A percentile compares a stretch with the other conserved stretches of the same genome.
Conservation (phyloP, 73 alveolate genomes). For the Effrenium voratum region DNA sequence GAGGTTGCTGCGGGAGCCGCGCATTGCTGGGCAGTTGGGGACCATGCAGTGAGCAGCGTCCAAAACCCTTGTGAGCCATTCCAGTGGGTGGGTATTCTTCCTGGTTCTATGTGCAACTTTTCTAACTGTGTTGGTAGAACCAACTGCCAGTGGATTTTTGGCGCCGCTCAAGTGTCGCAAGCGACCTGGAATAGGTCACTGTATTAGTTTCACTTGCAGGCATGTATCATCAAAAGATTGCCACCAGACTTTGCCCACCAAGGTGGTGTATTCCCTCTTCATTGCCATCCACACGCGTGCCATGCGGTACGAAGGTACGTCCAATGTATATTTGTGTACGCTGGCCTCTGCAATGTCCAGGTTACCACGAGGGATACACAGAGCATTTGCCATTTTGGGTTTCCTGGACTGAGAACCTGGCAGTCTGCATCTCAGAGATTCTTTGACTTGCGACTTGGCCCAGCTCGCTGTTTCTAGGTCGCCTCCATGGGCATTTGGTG, state of each 20-base stretch:
- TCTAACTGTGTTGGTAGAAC: no score
- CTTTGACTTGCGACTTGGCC: background rate
- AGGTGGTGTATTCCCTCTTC: constrained; percentile 85
- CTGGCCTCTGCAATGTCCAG: background rate
- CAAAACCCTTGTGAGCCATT: background rate
- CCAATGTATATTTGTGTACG: background rate
- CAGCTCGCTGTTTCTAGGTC: background rate
- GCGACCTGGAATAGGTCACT: no score
- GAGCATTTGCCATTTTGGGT: constrained; percentile 90
- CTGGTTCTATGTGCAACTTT: no score
- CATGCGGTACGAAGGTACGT: constrained; percentile 66
- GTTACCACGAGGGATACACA: constrained; percentile 93
- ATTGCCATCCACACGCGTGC: constrained; percentile 93
- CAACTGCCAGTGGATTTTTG: no score
- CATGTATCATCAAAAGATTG: no score
- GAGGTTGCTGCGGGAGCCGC: constrained; percentile 92
- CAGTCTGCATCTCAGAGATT: constrained; percentile 26
- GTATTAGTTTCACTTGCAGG: no score
- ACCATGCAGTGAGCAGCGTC: background rate
- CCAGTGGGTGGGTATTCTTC: background rate
- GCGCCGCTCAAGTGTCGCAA: no score
- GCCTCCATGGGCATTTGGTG: constrained; percentile 94
- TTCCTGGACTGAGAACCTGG: constrained; percentile 77
- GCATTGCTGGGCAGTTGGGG: constrained; percentile 76
- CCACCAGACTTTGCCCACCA: no score